Percentiles rank a stretch among this genome's conserved stretches.
phyloP scores from a whole-genome alignment of 208 protist species.

The Leishmania arabica region DNA sequence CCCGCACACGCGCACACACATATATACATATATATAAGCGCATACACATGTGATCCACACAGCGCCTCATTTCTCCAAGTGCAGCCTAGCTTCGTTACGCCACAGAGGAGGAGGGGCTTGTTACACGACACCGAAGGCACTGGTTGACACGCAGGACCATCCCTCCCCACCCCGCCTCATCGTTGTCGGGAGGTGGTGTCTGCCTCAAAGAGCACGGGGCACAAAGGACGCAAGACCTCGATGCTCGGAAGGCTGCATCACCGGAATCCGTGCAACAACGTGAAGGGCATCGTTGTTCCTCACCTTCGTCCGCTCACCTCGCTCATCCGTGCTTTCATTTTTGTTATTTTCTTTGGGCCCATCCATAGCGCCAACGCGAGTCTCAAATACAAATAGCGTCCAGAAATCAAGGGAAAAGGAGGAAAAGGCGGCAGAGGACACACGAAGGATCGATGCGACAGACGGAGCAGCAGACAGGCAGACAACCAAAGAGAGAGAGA shows the following conservation, averaged over 20 bases:
- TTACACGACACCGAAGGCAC: background rate
- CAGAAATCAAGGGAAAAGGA: background rate
- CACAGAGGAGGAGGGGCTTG: background rate
- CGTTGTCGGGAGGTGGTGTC: background rate
- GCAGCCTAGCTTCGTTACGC: background rate
- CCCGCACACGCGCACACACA: background rate
- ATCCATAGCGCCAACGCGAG: background rate
- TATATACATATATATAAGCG: background rate
- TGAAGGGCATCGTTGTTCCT: background rate
- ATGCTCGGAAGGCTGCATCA: background rate
- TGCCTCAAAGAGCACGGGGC: background rate
- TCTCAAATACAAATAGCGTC: conserved; percentile 2
- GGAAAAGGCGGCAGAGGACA: background rate
- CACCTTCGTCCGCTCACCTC: background rate
- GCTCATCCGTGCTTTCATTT: background rate
- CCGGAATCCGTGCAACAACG: background rate
- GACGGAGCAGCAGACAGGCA: background rate
- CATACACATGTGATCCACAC: background rate
- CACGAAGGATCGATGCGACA: background rate
- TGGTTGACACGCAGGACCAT: background rate
- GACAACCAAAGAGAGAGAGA: background rate
- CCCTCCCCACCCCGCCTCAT: background rate
- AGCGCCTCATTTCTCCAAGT: background rate
- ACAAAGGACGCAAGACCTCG: background rate
- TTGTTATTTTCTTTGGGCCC: background rate